These are phyloP conservation scores for Acanthamoeba triangularis DNA, from an alignment of 208 protist species.

Conservation along the genomic window DNA sequence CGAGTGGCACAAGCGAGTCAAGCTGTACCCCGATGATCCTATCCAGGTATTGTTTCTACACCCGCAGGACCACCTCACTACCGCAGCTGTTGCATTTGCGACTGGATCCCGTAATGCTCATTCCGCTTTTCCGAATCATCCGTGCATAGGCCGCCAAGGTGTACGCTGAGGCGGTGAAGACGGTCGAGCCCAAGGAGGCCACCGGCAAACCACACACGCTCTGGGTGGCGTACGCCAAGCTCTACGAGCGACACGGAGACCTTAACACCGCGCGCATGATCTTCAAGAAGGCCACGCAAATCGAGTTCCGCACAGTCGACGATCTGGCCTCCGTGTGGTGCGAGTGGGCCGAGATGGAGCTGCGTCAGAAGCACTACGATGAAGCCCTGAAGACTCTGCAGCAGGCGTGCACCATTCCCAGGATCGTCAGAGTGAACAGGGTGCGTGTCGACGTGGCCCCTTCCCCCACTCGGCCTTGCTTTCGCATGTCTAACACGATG, in stretches of 20 bases:
- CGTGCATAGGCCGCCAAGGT: slow-evolving; percentile 82
- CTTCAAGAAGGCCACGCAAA: slow-evolving; percentile 87
- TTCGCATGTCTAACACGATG: neutral
- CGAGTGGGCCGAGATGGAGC: slow-evolving; percentile 96
- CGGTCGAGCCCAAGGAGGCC: slow-evolving; percentile 89
- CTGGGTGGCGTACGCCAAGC: slow-evolving; percentile 93
- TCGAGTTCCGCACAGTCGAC: slow-evolving; percentile 88
- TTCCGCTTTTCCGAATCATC: too few relatives aligned
- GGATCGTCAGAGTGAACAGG: neutral
- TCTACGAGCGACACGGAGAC: slow-evolving; percentile 84
- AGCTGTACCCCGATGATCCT: slow-evolving; percentile 86
- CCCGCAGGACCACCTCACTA: too few relatives aligned
- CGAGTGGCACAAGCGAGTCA: slow-evolving; percentile 94
- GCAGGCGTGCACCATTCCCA: slow-evolving; percentile 52
- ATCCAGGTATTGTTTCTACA: slow-evolving; percentile 7
- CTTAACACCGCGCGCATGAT: slow-evolving; percentile 91
- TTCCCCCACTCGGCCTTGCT: neutral
- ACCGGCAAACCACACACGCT: slow-evolving; percentile 89
- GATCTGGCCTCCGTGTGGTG: slow-evolving; percentile 94
- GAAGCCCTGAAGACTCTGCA: slow-evolving; percentile 63
- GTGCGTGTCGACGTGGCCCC: neutral
- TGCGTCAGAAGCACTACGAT: slow-evolving; percentile 89
- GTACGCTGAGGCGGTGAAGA: slow-evolving; percentile 91
- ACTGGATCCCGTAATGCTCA: too few relatives aligned
- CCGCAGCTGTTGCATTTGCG: too few relatives aligned